These are phyloP conservation scores for Phaeosphaeria sp. DNA, from an alignment of 2,329 filamentous ascomycete species.

Conservation along the genomic window DNA sequence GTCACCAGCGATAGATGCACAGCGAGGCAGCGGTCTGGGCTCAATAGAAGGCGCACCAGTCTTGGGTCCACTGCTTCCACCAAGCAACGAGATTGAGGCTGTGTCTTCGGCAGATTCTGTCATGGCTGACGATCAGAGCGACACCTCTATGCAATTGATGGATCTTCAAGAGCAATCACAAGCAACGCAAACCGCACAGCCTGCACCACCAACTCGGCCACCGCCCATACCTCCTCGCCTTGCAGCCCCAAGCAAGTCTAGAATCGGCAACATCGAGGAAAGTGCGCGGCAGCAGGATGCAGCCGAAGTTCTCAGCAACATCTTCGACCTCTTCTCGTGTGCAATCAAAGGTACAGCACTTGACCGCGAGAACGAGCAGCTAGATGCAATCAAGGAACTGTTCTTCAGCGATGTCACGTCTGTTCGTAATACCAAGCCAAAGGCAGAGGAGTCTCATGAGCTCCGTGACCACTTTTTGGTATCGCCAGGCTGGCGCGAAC, in stretches of 20 bases:
- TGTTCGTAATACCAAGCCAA: slow-evolving; percentile 38
- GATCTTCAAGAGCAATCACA: slow-evolving; percentile 13
- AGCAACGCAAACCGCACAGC: slow-evolving; percentile 17
- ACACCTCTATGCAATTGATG: slow-evolving; percentile 30
- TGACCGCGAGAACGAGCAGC: slow-evolving; percentile 75
- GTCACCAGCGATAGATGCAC: slow-evolving; percentile 54
- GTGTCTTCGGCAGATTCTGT: slow-evolving; percentile 25
- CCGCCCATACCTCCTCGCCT: slow-evolving; percentile 67
- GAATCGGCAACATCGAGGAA: slow-evolving; percentile 60
- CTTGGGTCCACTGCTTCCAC: slow-evolving; percentile 55
- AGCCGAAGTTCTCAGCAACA: slow-evolving; percentile 92
- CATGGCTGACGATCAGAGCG: slow-evolving; percentile 32
- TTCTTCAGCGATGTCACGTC: slow-evolving; percentile 55
- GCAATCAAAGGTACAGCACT: slow-evolving; percentile 77
- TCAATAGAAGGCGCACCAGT: slow-evolving; percentile 55
- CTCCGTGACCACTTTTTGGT: slow-evolving; percentile 69
- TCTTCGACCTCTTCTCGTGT: slow-evolving; percentile 88
- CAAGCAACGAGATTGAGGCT: slow-evolving; percentile 16
- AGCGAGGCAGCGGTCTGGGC: slow-evolving; percentile 48
- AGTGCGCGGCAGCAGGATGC: slow-evolving; percentile 86
- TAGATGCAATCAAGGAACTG: slow-evolving; percentile 73
- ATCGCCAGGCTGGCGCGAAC: slow-evolving; percentile 63
- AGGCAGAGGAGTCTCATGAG: slow-evolving; percentile 58
- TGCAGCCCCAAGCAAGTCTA: slow-evolving; percentile 29
- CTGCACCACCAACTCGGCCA: slow-evolving; percentile 54